phyloP scores from a whole-genome alignment of 106 monocot species.

The Iris macrosiphon region DNA sequence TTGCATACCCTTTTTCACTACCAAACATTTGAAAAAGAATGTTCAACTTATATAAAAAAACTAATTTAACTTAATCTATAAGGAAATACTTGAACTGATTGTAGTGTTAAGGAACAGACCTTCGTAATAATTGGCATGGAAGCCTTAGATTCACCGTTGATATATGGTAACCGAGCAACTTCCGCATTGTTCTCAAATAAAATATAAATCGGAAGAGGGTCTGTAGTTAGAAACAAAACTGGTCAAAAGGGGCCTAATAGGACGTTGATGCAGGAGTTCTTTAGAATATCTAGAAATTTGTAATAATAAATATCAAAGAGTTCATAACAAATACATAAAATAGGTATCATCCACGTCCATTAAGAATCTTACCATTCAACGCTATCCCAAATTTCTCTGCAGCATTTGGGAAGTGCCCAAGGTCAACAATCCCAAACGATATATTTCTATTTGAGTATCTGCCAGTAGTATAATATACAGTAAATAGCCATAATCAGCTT shows the following conservation, averaged over 20 bases:
- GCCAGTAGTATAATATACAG: conserved; percentile 4
- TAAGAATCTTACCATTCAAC: conserved; percentile 34
- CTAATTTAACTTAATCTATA: too few species aligned
- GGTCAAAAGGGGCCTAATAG: neutral
- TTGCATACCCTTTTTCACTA: too few species aligned
- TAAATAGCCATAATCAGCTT: too few species aligned
- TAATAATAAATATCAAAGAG: neutral
- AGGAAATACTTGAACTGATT: too few species aligned
- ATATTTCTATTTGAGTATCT: conserved; percentile 90
- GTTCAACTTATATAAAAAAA: too few species aligned
- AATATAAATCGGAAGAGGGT: conserved; percentile 74
- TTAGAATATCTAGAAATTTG: neutral
- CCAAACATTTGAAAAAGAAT: too few species aligned
- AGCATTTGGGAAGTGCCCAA: conserved; percentile 92
- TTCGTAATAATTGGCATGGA: conserved; percentile 51
- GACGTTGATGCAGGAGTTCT: neutral
- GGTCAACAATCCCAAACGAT: conserved; percentile 86
- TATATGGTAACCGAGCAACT: conserved; percentile 61
- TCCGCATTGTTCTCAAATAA: conserved; percentile 81
- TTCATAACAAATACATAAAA: too few species aligned
- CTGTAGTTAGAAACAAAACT: conserved; percentile 11
- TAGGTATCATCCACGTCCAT: neutral
- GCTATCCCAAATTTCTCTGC: conserved; percentile 86
- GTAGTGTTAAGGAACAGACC: conserved; percentile 33
- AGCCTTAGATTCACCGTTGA: conserved; percentile 25